phyloP scores from a whole-genome alignment of 768 basidiomycete species.

The Tulasnella sp. region DNA sequence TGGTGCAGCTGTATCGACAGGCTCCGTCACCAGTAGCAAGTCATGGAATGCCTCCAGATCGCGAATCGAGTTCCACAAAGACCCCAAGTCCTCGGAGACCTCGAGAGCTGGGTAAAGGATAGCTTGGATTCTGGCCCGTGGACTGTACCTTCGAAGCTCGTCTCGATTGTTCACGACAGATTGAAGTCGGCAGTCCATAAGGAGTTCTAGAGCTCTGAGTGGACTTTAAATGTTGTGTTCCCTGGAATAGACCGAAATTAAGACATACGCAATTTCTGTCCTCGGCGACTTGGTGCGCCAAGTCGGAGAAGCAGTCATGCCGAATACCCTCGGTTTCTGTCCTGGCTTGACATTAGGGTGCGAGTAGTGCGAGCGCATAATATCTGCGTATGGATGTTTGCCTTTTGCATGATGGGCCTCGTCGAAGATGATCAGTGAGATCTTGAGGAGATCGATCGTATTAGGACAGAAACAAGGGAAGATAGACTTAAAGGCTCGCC shows the following conservation, averaged over 20 bases:
- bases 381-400: constrained; percentile 47
- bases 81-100: neutral
- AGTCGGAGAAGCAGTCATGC: constrained; percentile 86
- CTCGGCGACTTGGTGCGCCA: constrained; percentile 66
- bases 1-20: too few species aligned
- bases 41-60: neutral
- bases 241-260: neutral
- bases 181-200: constrained; percentile 62
- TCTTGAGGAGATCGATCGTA: constrained; percentile 27
- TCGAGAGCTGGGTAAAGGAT: neutral
- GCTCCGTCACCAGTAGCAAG: too few species aligned
- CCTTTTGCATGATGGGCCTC: constrained; percentile 33
- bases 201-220: constrained; percentile 44
- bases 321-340: constrained; percentile 73
- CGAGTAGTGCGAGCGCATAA: constrained; percentile 45
- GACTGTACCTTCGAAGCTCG: constrained; percentile 45
- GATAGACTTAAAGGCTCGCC: constrained; percentile 26
- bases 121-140: neutral
- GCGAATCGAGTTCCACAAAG: neutral
- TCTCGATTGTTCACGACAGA: constrained; percentile 59
- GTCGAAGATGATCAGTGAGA: constrained; percentile 47
- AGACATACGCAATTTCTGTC: constrained; percentile 39
- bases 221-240: neutral
- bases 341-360: constrained; percentile 30
- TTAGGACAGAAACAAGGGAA: neutral